Conservation (phyloP, 352 stramenopile species). For the Phytophthora uliginosa region DNA sequence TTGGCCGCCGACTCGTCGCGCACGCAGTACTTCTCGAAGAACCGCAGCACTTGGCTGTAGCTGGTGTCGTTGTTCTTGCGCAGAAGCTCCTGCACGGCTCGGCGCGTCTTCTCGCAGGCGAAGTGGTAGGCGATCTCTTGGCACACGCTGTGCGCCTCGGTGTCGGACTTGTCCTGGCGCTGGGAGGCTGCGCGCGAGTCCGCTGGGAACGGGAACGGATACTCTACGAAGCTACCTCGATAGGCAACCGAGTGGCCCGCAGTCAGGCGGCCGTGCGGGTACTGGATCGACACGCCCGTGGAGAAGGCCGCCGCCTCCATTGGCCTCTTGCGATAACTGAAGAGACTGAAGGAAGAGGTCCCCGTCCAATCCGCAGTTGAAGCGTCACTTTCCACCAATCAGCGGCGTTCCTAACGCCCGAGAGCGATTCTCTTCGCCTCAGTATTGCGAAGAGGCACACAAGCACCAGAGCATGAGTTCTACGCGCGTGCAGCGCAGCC, state of each 20-base stretch:
- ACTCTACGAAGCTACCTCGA: neutral
- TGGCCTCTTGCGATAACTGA: neutral
- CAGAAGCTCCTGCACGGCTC: slow-evolving; percentile 67
- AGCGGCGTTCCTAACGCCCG: slow-evolving; percentile 10
- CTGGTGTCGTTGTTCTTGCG: slow-evolving; percentile 74
- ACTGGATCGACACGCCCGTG: slow-evolving; percentile 67
- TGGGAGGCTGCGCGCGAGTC: neutral
- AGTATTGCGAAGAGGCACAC: slow-evolving; percentile 36
- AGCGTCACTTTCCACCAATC: slow-evolving; percentile 14
- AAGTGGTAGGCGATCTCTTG: slow-evolving; percentile 82
- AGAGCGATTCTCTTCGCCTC: neutral
- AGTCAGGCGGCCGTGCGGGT: slow-evolving; percentile 23
- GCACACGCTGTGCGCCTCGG: slow-evolving; percentile 50
- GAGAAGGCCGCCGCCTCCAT: slow-evolving; percentile 65
- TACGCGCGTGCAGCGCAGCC: slow-evolving; percentile 37
- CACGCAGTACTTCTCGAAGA: slow-evolving; percentile 66
- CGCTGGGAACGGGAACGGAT: slow-evolving; percentile 40
- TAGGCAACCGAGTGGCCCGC: neutral
- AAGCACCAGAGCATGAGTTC: slow-evolving; percentile 28
- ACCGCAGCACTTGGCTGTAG: slow-evolving; percentile 70
- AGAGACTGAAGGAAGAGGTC: slow-evolving; percentile 21
- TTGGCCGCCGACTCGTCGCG: slow-evolving; percentile 2
- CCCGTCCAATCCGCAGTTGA: slow-evolving; percentile 10
- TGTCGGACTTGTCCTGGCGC: slow-evolving; percentile 30
- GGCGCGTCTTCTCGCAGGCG: slow-evolving; percentile 61